These are phyloP conservation scores for Aspergillus fumigatiaffinis DNA, from an alignment of 2,329 filamentous ascomycete genomes.

Conservation along the genomic window DNA sequence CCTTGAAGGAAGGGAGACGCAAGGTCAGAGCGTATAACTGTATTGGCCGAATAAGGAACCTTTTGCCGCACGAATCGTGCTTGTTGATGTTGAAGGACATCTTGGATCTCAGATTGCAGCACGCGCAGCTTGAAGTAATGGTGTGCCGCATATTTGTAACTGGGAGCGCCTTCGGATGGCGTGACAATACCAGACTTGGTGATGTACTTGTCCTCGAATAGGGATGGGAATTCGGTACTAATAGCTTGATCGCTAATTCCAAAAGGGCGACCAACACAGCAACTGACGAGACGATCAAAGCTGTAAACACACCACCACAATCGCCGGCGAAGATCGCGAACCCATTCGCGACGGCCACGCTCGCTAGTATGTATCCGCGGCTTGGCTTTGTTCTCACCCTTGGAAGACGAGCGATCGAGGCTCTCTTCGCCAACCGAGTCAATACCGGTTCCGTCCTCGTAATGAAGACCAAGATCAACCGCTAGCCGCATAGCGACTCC, in stretches of 20 bases:
- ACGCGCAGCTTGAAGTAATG: constrained; percentile 88
- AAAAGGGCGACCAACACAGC: constrained; percentile 88
- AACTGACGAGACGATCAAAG: constrained; percentile 89
- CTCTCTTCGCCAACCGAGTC: constrained; percentile 44
- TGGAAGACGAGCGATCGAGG: constrained; percentile 10
- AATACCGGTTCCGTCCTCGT: constrained; percentile 76
- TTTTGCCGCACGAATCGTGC: constrained; percentile 69
- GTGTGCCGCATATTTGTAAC: constrained; percentile 85
- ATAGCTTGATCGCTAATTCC: constrained; percentile 95
- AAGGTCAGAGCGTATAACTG: constrained; percentile 72
- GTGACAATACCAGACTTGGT: constrained; percentile 70
- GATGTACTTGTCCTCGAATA: constrained; percentile 84
- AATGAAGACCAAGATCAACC: constrained; percentile 86
- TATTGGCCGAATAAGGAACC: constrained; percentile 61
- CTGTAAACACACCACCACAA: constrained; percentile 98
- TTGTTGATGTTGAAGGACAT: constrained; percentile 90
- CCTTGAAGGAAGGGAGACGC: constrained; percentile 79
- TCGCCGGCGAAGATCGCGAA: constrained; percentile 77
- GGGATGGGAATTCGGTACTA: constrained; percentile 88
- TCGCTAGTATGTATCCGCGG: constrained; percentile 50
- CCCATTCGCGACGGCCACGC: constrained; percentile 71
- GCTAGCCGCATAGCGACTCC: constrained; percentile 87
- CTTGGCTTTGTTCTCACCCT: constrained; percentile 22
- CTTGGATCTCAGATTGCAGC: constrained; percentile 89
- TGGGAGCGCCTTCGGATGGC: constrained; percentile 61